These are phyloP conservation scores for Pistacia integerrima DNA, from an alignment of 345 rosid genomes.

Conservation along the genomic window DNA sequence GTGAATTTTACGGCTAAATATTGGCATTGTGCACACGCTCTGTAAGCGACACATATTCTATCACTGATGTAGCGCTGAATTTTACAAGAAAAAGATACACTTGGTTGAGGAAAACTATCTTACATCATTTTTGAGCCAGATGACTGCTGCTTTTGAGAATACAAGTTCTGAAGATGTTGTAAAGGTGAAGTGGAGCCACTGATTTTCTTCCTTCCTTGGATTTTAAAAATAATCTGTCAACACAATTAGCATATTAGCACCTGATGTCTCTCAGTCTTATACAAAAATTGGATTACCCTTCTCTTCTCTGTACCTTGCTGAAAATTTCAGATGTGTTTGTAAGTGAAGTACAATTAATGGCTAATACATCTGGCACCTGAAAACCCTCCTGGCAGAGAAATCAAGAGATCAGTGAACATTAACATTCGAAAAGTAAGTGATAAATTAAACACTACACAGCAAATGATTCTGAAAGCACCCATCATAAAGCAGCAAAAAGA, in stretches of 20 bases:
- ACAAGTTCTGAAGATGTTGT: constrained; percentile 62
- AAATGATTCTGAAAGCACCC: not conserved
- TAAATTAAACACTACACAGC: not conserved
- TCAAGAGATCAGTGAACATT: constrained; percentile 5
- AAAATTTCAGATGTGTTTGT: constrained; percentile 69
- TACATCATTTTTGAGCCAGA: constrained; percentile 68
- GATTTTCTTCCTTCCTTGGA: constrained; percentile 36
- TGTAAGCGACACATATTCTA: not conserved
- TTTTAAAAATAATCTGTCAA: constrained; percentile 56
- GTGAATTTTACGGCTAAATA: not conserved
- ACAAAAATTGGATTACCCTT: not conserved
- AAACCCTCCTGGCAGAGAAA: constrained; percentile 46
- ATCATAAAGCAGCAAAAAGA: not conserved
- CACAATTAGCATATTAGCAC: constrained; percentile 28
- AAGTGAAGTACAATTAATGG: constrained; percentile 73
- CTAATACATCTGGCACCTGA: constrained; percentile 54
- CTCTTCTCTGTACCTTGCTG: constrained; percentile 54
- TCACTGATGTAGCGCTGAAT: not conserved
- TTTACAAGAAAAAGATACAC: not conserved
- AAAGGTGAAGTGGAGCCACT: constrained; percentile 49
- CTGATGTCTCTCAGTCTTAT: not conserved
- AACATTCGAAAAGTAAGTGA: not conserved
- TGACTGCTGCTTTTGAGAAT: constrained; percentile 54
- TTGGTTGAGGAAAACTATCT: constrained; percentile 20
- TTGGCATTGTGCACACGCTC: not conserved